These are phyloP conservation scores for Sphagnum magellanicum DNA, from an alignment of 228 moss, liverwort and hornwort genomes.

Conservation along the genomic window DNA sequence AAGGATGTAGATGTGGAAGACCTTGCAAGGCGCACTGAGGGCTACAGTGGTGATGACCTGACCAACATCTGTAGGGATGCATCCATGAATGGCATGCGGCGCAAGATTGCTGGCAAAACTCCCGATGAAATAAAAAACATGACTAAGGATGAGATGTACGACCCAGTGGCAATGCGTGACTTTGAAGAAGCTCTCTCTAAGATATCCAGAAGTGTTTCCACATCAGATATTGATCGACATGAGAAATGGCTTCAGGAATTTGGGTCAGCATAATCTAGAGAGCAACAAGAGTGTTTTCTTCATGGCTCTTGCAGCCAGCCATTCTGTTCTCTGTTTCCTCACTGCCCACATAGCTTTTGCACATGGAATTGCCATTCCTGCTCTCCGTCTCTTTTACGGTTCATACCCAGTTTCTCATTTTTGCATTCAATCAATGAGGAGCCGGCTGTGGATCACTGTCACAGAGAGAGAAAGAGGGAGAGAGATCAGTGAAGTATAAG, in stretches of 20 bases:
- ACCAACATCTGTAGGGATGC: conserved; percentile 99
- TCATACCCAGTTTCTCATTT: too few relatives aligned
- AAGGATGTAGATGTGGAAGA: conserved; percentile 87
- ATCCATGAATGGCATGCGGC: conserved; percentile 99
- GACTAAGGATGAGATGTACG: conserved; percentile 99
- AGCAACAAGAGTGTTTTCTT: not conserved
- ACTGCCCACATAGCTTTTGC: too few relatives aligned
- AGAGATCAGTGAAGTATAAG: too few relatives aligned
- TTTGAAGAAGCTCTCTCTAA: conserved; percentile 94
- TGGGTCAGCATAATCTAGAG: conserved; percentile 62
- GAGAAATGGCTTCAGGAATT: conserved; percentile 98
- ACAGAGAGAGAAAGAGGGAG: too few relatives aligned
- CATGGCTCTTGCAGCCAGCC: too few relatives aligned
- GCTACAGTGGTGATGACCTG: conserved; percentile 97
- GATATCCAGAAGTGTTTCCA: conserved; percentile 91
- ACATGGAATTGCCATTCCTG: too few relatives aligned
- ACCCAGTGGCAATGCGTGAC: conserved; percentile 94
- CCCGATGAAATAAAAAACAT: conserved; percentile 98
- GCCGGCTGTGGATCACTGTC: too few relatives aligned
- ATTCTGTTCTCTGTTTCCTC: too few relatives aligned
- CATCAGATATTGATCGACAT: conserved; percentile 89
- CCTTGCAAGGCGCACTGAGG: conserved; percentile 86
- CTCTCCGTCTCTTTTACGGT: too few relatives aligned
- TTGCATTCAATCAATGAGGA: too few relatives aligned
- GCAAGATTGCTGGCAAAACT: conserved; percentile 95